A percentile compares a stretch with the other conserved stretches of the same genome.
These are phyloP conservation scores for Colletotrichum nymphaeae DNA, from an alignment of 2,329 filamentous ascomycete species.

Conservation along the genomic window DNA sequence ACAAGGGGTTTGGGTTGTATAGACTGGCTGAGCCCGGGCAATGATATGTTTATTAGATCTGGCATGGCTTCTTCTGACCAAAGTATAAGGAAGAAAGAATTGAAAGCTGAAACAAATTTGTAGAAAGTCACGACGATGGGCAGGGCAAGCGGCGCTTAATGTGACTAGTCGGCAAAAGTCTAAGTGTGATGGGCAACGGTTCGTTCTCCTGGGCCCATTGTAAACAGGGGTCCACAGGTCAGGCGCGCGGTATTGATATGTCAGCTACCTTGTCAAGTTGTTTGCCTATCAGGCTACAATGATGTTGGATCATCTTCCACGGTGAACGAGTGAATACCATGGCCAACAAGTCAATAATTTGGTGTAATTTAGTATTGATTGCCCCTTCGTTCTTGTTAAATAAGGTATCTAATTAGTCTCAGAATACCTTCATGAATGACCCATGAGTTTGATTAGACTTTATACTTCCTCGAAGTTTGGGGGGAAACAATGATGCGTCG, in stretches of 20 bases:
- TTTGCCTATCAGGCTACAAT: not conserved
- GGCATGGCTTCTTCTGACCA: not conserved
- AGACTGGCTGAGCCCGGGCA: not conserved
- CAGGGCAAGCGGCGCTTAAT: not conserved
- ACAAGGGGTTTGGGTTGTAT: not conserved
- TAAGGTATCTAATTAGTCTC: not conserved
- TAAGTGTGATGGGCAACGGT: not conserved
- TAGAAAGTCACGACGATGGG: not conserved
- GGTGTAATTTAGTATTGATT: not conserved
- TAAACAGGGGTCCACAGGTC: not conserved
- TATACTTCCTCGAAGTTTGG: not conserved
- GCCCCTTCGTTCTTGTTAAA: not conserved
- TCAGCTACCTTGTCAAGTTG: not conserved
- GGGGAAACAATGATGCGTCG: not conserved
- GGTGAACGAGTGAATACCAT: not conserved
- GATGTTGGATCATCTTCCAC: not conserved
- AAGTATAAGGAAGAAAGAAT: not conserved
- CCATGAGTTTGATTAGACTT: not conserved
- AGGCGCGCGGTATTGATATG: conserved; percentile 2
- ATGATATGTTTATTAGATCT: not conserved
- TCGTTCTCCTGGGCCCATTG: not conserved
- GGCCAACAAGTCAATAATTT: not conserved
- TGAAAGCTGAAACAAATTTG: not conserved
- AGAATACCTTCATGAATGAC: not conserved
- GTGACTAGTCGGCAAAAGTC: not conserved